Conservation (phyloP, 169 alveolate species). For the Plasmodium fragile region DNA sequence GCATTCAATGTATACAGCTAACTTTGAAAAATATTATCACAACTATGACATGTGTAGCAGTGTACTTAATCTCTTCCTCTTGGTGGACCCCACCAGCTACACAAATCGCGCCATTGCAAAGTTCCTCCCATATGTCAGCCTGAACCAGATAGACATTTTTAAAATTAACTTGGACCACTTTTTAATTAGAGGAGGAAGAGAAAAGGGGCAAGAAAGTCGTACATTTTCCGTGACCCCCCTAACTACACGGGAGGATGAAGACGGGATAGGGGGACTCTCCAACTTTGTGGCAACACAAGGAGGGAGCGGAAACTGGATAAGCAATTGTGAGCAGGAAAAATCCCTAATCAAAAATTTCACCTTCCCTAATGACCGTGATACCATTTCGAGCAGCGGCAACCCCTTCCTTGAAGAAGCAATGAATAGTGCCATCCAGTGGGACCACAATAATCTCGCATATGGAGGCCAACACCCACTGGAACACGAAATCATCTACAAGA, state of each 20-base stretch:
- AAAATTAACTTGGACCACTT: conserved; percentile 23
- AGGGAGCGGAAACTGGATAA: not conserved
- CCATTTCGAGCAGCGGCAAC: not conserved
- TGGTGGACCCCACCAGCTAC: not conserved
- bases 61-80: conserved; percentile 16
- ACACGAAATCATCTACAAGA: conserved; percentile 23
- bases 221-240: not conserved
- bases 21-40: conserved; percentile 49
- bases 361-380: not conserved
- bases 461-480: not conserved
- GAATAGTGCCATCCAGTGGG: not conserved
- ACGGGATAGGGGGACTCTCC: not conserved
- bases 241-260: not conserved
- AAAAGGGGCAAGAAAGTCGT: not conserved
- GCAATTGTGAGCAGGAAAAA: not conserved
- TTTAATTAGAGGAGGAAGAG: not conserved
- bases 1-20: conserved; percentile 20
- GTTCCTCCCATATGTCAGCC: conserved; percentile 6
- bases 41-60: conserved; percentile 35
- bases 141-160: conserved; percentile 33
- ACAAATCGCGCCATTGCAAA: conserved; percentile 13
- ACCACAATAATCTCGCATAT: not conserved
- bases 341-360: not conserved
- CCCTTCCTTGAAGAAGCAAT: not conserved
- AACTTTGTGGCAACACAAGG: not conserved